These are phyloP conservation scores for Haplographium delicatum DNA, from an alignment of 495 filamentous ascomycete species.

Conservation along the genomic window DNA sequence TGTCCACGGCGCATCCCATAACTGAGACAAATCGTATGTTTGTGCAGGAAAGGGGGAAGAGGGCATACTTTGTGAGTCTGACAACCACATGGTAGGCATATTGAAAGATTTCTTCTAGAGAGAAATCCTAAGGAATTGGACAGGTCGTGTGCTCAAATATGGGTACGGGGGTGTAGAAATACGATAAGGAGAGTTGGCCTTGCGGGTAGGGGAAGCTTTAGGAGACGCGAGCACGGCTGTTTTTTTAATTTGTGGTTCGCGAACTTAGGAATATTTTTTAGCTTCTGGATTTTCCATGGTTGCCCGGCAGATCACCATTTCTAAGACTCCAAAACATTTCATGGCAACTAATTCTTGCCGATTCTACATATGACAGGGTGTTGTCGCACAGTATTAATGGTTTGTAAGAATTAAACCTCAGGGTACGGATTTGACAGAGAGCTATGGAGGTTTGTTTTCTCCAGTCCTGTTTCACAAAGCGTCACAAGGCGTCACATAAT, in stretches of 20 bases:
- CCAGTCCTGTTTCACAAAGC: constrained; percentile 3
- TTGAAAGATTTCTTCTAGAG: constrained; percentile 9
- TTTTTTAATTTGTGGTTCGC: too few species aligned
- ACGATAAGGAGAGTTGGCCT: constrained; percentile 23
- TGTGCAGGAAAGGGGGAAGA: neutral
- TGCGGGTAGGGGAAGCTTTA: neutral
- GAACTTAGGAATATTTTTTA: constrained; percentile 4
- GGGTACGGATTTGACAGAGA: neutral
- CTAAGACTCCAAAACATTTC: neutral
- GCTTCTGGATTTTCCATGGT: constrained; percentile 5
- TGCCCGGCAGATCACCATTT: too few species aligned
- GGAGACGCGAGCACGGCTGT: constrained; percentile 12
- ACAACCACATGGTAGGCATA: constrained; percentile 75
- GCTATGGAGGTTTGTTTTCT: constrained; percentile 1
- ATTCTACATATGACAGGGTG: too few species aligned
- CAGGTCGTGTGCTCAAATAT: neutral
- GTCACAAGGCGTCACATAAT: constrained; percentile 3
- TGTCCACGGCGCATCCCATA: constrained; percentile 15
- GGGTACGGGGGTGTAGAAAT: neutral
- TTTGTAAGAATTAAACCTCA: neutral
- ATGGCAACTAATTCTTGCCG: too few species aligned
- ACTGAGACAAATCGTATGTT: neutral
- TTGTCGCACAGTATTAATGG: too few species aligned
- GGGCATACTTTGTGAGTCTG: constrained; percentile 85
- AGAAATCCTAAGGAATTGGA: neutral